Conservation (phyloP, 73 alveolate species). For the Blepharisma stoltei region DNA sequence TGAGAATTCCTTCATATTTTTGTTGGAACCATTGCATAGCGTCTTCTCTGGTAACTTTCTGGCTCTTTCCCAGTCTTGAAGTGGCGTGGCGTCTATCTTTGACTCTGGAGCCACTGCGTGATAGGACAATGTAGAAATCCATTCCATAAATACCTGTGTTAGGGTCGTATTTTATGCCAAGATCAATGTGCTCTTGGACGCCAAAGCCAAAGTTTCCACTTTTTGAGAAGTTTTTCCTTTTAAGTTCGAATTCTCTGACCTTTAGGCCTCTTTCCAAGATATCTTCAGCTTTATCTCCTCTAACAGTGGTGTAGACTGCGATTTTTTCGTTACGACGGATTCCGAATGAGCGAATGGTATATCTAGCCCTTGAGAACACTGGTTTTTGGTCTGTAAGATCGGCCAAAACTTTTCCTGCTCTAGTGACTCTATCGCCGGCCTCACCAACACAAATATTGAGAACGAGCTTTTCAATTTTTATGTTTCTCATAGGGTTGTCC, state of each 20-base stretch:
- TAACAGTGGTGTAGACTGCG: constrained; percentile 63
- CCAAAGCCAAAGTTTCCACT: constrained; percentile 79
- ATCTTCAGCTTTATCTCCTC: constrained; percentile 76
- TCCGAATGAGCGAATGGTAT: constrained; percentile 72
- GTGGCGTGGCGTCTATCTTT: constrained; percentile 39
- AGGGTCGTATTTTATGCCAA: constrained; percentile 76
- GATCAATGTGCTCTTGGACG: constrained; percentile 74
- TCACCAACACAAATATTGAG: constrained; percentile 74
- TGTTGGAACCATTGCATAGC: constrained; percentile 50
- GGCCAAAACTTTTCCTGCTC: constrained; percentile 68
- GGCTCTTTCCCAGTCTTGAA: constrained; percentile 19
- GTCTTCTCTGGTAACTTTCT: constrained; percentile 48
- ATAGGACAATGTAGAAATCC: constrained; percentile 74
- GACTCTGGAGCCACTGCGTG: constrained; percentile 67
- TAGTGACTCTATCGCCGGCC: constrained; percentile 76
- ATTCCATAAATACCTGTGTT: constrained; percentile 60
- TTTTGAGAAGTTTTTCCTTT: constrained; percentile 56
- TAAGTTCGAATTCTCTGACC: constrained; percentile 75
- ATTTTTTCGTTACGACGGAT: constrained; percentile 75
- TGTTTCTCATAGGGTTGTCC: constrained; percentile 67
- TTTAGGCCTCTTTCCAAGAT: constrained; percentile 65
- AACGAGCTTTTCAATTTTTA: constrained; percentile 61
- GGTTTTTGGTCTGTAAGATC: constrained; percentile 74
- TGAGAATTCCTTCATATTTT: constrained; percentile 41
- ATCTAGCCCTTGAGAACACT: constrained; percentile 70